These are phyloP conservation scores for Mycena kentingensis DNA, from an alignment of 768 basidiomycete species.

Conservation along the genomic window DNA sequence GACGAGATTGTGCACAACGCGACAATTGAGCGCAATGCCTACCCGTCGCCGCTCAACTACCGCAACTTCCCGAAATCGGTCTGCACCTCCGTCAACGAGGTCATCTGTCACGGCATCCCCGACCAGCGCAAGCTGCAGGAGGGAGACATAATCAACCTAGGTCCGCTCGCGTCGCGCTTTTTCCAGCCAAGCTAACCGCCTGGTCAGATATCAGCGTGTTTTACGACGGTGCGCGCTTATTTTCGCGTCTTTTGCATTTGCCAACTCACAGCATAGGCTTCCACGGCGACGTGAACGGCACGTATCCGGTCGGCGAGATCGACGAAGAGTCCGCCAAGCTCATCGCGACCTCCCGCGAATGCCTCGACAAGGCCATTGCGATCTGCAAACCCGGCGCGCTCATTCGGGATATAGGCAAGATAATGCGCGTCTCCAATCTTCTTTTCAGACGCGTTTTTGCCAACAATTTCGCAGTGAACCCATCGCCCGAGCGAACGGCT, in stretches of 20 bases:
- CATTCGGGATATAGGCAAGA: conserved; percentile 85
- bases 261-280: conserved; percentile 52
- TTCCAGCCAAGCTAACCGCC: conserved; percentile 22
- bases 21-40: conserved; percentile 84
- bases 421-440: conserved; percentile 60
- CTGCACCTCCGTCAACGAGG: conserved; percentile 97
- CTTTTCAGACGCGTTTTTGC: conserved; percentile 1
- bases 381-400: conserved; percentile 92
- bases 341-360: conserved; percentile 79
- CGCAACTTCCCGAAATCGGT: conserved; percentile 91
- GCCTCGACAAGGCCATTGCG: conserved; percentile 87
- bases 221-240: conserved; percentile 58
- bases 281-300: conserved; percentile 92
- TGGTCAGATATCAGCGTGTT: conserved; percentile 74
- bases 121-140: conserved; percentile 81
- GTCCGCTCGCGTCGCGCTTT: conserved; percentile 39
- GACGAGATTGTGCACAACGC: conserved; percentile 94
- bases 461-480: conserved; percentile 60
- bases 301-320: conserved; percentile 86
- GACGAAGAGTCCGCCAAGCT: conserved; percentile 83
- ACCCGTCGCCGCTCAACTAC: conserved; percentile 94
- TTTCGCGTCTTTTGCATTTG: neutral
- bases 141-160: conserved; percentile 96
- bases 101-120: conserved; percentile 96
- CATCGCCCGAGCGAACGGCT: conserved; percentile 78